Evolutionary conservation across 1,139 yeast species (phyloP), one percentile per base, ranked within the genome.

Genomic region (Hansenula sp.): DNA sequence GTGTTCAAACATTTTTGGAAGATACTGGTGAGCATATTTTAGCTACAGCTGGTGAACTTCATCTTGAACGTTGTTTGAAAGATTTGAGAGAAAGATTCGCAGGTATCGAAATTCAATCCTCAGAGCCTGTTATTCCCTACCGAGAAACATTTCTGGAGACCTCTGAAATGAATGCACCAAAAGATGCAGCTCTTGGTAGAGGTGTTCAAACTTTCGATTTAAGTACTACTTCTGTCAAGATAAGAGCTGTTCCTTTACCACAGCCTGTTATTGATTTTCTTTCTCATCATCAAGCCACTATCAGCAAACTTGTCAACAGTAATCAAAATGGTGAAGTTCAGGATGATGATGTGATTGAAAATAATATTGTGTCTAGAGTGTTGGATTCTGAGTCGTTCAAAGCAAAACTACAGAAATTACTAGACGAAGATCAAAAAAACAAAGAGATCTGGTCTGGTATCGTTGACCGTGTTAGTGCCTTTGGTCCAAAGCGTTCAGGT

Each of bases 1-100:
- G 96, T 57, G 91, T 90, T 32, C 90, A 88, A 58, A 86, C 91
- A 53, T 84, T 79, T 56, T 72, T 87, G 36, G 93, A 87, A 57
- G 96, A 88, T 53, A 82, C 85, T 11, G 98, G 98, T 47, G 98
- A 91, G 63, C 86, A 86, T 56, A 89, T 91, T 53, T 71, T 91
- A 55, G 86, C 95, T 50, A 90, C 95, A 16, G 96, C 97, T n/a
- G 98, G 98, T 43, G 97, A 91, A 62, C 72, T 91, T 49, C 98
- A 91, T 67, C 70, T 91, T 44, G 98, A 91, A 59, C 76, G 97
- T 61, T 90, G 97, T 62, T 65, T 91, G 54, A 89, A 87, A 57
- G 98, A 91, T 67, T 69, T 91, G 57, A 81, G 79, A 46, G 97
- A 90, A 53, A 72, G 98, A 52, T 94, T 91, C 71, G 98, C 99